Base-by-base conservation (phyloP, 495 filamentous ascomycete species). In the Annulohypoxylon moriforme region DNA sequence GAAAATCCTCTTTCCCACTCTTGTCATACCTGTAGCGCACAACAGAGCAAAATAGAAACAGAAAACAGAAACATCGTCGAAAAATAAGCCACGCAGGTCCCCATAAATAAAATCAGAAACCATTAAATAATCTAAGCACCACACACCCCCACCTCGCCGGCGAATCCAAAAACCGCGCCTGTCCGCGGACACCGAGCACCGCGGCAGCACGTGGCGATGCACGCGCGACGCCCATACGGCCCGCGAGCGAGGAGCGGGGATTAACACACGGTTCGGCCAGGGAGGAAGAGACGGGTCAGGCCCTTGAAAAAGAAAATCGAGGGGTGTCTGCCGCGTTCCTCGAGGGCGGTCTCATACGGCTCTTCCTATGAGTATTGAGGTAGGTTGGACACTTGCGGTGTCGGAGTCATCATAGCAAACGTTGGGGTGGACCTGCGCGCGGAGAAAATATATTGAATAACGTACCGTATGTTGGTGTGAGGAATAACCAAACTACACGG, bases 141-240 rank as follows among this genome's bases (percentile, higher is more conserved):
- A 83, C 83, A 47, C 76, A 75, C 67, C 76, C 74, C 79, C 77
- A 71, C 77, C 79, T 69, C 76, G 64, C 78, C 76, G 60, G 73
- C 68, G 69, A 57, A 64, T 64, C 67, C 68, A n/a, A n/a, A n/a
- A n/a, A n/a, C 57, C 59, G 49, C 60, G 27, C 63, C 70, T 58
- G 62, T 72, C 75, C 67, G 14, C 70, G 73, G 53, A 59, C 68
- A 69, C 69, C 71, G 64, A 68, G 58, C 69, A 31, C 64, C 78
- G 75, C 80, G 76, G 77, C 67, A 83, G 83, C 83, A 84, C 76
- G 74, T 85, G 83, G 74, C 83, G 83, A 78, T 85, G 83, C 83
- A 82, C 73, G 68, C 78, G 74, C 73, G 73, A 53, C 59, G 73
- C 70, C 49, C 68, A 73, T 65, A 66, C 60, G 73, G 71, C 67